phyloP scores from a whole-genome alignment of 2,329 filamentous ascomycete genomes.

The Emericellopsis atlantica region DNA sequence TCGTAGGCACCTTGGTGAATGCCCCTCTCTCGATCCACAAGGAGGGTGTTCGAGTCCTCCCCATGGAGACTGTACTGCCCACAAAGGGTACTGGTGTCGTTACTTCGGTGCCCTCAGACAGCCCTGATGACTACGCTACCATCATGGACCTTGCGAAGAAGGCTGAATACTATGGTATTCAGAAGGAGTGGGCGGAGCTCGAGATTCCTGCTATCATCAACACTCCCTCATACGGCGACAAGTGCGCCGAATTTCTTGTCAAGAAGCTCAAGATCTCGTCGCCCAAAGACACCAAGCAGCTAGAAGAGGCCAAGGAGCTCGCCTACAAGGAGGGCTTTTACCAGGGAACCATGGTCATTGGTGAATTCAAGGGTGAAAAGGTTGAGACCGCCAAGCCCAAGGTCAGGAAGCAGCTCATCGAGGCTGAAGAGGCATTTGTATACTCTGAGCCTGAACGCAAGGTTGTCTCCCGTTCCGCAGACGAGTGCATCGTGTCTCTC shows the following conservation, averaged over 20 bases:
- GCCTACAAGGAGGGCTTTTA: constrained; percentile 98
- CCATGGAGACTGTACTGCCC: constrained; percentile 87
- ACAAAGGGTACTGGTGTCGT: constrained; percentile 96
- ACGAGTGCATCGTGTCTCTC: constrained; percentile 85
- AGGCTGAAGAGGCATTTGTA: constrained; percentile 68
- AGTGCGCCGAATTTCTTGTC: constrained; percentile 71
- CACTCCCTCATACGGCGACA: constrained; percentile 76
- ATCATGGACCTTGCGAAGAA: constrained; percentile 84
- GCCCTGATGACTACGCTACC: constrained; percentile 85
- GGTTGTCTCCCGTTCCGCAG: constrained; percentile 78
- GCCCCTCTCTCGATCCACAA: constrained; percentile 82
- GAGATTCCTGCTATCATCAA: constrained; percentile 84
- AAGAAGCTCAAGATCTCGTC: constrained; percentile 94
- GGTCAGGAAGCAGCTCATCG: constrained; percentile 65
- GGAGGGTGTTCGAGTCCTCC: constrained; percentile 74
- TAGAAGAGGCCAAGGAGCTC: constrained; percentile 87
- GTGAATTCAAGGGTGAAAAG: constrained; percentile 76
- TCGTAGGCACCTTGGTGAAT: constrained; percentile 79
- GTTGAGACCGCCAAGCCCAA: constrained; percentile 82
- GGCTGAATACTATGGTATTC: constrained; percentile 87
- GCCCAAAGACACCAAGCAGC: constrained; percentile 80
- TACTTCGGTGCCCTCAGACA: constrained; percentile 90
- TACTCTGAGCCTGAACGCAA: constrained; percentile 89
- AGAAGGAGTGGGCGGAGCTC: constrained; percentile 91
- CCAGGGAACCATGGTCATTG: constrained; percentile 79